phyloP scores from a whole-genome alignment of 2,329 filamentous ascomycete species.

The Ilyonectria sp. region DNA sequence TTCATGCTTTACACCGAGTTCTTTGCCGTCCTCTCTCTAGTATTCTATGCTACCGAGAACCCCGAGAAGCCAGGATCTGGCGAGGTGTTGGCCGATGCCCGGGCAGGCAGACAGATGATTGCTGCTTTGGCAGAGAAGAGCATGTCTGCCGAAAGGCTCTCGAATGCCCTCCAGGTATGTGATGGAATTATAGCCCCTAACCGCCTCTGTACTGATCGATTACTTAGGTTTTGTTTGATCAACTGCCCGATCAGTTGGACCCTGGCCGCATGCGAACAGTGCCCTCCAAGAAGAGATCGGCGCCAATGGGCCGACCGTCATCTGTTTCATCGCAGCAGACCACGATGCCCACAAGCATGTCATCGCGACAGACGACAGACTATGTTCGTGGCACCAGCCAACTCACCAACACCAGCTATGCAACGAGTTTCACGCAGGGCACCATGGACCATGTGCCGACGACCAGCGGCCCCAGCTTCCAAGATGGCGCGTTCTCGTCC shows the following conservation, averaged over 20 bases:
- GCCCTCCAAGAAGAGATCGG: slow-evolving; percentile 70
- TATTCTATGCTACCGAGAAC: slow-evolving; percentile 87
- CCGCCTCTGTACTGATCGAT: slow-evolving; percentile 34
- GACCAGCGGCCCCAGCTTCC: slow-evolving; percentile 50
- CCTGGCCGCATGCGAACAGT: slow-evolving; percentile 58
- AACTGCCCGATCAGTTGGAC: slow-evolving; percentile 82
- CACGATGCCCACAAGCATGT: slow-evolving; percentile 51
- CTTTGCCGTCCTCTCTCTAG: slow-evolving; percentile 83
- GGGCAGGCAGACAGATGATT: slow-evolving; percentile 87
- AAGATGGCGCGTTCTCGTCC: slow-evolving; percentile 55
- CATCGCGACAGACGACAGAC: slow-evolving; percentile 54
- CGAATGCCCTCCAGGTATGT: slow-evolving; percentile 81
- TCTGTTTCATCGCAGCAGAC: slow-evolving; percentile 49
- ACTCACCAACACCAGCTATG: slow-evolving; percentile 47
- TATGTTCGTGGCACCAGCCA: slow-evolving; percentile 50
- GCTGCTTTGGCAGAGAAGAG: slow-evolving; percentile 85
- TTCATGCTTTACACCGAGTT: slow-evolving; percentile 89
- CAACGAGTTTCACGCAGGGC: slow-evolving; percentile 46
- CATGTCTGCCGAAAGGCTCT: slow-evolving; percentile 90
- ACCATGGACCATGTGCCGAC: slow-evolving; percentile 55
- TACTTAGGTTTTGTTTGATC: slow-evolving; percentile 83
- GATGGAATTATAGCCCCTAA: slow-evolving; percentile 17
- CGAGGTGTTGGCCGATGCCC: slow-evolving; percentile 88
- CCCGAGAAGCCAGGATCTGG: slow-evolving; percentile 80
- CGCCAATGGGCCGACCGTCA: slow-evolving; percentile 57